These are phyloP conservation scores for Cytospora piceicola DNA, from an alignment of 2,329 filamentous ascomycete genomes.

Conservation along the genomic window DNA sequence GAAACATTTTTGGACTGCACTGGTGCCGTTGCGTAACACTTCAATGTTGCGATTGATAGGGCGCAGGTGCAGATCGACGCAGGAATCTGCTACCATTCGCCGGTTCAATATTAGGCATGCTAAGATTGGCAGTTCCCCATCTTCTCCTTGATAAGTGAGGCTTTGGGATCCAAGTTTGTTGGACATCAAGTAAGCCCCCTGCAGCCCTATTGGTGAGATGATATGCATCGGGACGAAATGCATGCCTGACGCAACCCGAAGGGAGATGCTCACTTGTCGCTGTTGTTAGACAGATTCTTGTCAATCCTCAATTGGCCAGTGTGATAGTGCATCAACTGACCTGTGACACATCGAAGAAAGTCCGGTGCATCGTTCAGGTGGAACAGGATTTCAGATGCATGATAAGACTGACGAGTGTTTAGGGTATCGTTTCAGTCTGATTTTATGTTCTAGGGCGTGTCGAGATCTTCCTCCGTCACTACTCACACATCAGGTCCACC, in stretches of 20 bases:
- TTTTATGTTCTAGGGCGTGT: background rate
- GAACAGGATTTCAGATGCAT: background rate
- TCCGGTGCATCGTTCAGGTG: background rate
- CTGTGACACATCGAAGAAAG: background rate
- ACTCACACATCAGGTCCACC: background rate
- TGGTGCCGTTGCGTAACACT: background rate
- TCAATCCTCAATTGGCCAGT: background rate
- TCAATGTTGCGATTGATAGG: background rate
- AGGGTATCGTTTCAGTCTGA: background rate
- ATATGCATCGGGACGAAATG: background rate
- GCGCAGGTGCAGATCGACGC: background rate
- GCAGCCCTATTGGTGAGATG: background rate
- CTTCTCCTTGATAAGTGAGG: background rate
- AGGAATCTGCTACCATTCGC: background rate
- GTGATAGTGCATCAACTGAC: background rate
- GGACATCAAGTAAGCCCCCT: background rate
- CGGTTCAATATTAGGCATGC: background rate
- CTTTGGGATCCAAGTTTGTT: background rate
- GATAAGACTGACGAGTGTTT: background rate
- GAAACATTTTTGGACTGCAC: background rate
- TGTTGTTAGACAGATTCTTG: background rate
- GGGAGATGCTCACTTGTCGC: background rate
- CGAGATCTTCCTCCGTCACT: background rate
- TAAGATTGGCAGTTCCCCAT: background rate
- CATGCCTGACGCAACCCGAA: slow-evolving; percentile 3